Conservation (phyloP, 2,329 filamentous ascomycete species). For the Fusarium concolor region DNA sequence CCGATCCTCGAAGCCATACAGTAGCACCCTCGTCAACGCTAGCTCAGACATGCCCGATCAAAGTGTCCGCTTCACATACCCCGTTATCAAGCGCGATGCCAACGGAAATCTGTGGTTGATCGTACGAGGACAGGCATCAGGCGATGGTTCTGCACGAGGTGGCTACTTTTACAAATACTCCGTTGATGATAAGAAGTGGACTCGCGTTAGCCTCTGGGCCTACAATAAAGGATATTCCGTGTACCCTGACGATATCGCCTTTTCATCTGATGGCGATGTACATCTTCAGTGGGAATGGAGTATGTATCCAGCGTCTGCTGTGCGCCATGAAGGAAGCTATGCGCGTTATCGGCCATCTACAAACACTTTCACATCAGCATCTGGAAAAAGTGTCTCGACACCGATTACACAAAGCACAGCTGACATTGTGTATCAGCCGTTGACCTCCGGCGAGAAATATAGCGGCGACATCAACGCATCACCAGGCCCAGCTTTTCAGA, state of each 20-base stretch:
- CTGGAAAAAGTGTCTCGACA: not conserved
- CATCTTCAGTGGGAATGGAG: slow-evolving; percentile 47
- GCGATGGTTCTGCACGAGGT: slow-evolving; percentile 10
- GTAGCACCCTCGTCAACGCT: slow-evolving; percentile 34
- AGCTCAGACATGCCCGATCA: slow-evolving; percentile 41
- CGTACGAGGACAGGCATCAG: slow-evolving; percentile 16
- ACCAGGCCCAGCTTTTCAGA: slow-evolving; percentile 9
- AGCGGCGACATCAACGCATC: slow-evolving; percentile 20
- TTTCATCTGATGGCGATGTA: slow-evolving; percentile 44
- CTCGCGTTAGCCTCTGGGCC: slow-evolving; percentile 22
- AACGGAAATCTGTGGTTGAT: slow-evolving; percentile 20
- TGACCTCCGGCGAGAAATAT: slow-evolving; percentile 39
- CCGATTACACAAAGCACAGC: slow-evolving; percentile 22
- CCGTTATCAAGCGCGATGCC: slow-evolving; percentile 23
- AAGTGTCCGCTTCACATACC: slow-evolving; percentile 24
- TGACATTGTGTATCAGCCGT: slow-evolving; percentile 25
- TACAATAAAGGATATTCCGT: slow-evolving; percentile 43
- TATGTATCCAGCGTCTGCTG: slow-evolving; percentile 44
- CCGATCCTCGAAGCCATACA: slow-evolving; percentile 37
- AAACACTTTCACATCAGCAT: slow-evolving; percentile 29
- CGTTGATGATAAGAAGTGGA: not conserved
- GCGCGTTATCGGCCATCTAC: slow-evolving; percentile 41
- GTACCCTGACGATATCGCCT: slow-evolving; percentile 45
- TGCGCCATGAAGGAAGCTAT: slow-evolving; percentile 45
- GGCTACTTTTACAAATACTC: slow-evolving; percentile 32